Evolutionary conservation across 331 rosid species (phyloP).

Genomic region (Ulmus americana): DNA sequence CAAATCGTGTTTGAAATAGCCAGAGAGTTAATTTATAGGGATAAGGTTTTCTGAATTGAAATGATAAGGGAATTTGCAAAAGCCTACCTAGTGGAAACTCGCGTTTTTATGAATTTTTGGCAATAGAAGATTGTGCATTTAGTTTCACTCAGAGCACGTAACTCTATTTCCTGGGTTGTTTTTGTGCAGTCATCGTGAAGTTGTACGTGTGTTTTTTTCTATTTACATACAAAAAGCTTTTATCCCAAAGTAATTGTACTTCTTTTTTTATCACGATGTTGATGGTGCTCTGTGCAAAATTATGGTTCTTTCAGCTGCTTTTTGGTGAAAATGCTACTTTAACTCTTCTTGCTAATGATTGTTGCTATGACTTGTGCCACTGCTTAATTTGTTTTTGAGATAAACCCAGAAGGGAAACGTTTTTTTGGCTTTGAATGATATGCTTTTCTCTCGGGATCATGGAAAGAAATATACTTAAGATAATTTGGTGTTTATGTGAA

Average conservation of each 20-base stretch:
- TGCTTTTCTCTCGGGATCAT: neutral
- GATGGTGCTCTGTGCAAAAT: neutral
- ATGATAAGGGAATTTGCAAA: neutral
- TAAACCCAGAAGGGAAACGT: no score
- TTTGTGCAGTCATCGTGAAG: neutral
- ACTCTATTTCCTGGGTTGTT: neutral
- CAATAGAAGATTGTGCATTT: neutral
- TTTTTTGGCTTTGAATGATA: neutral
- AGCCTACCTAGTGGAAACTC: no score
- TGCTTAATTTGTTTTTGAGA: no score
- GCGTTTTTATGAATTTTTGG: neutral
- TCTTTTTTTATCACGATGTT: neutral
- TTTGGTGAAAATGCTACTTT: neutral
- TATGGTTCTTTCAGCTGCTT: neutral
- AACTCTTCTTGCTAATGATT: neutral
- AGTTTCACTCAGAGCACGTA: neutral
- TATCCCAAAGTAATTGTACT: neutral
- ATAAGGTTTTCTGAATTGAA: neutral
- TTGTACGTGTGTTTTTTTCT: neutral
- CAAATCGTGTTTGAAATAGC: neutral
- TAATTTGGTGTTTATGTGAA: neutral
- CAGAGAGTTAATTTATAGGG: neutral
- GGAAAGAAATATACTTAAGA: neutral
- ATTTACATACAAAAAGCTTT: neutral
- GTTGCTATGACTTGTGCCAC: neutral